phyloP scores from a whole-genome alignment of 2,329 filamentous ascomycete genomes.

The Fusarium sterilihyphosum region DNA sequence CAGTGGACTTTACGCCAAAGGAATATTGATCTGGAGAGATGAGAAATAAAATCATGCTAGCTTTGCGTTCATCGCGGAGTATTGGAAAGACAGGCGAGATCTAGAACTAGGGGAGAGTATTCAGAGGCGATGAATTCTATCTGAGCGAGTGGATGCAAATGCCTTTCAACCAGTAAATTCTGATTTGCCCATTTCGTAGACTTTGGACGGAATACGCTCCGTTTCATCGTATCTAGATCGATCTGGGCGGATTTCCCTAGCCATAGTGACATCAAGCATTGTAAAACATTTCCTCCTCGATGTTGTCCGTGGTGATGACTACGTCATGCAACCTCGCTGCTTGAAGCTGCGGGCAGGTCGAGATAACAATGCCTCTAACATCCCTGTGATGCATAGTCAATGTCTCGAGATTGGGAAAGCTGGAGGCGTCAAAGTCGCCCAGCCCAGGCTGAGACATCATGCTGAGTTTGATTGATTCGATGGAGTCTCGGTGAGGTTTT shows the following conservation, averaged over 20 bases:
- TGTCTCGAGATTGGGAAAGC: neutral
- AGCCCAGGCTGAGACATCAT: neutral
- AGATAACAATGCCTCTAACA: neutral
- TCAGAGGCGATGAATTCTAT: neutral
- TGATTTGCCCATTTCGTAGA: neutral
- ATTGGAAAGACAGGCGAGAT: neutral
- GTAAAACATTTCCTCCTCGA: neutral
- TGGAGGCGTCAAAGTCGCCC: neutral
- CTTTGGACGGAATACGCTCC: neutral
- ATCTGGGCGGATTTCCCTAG: too few relatives aligned
- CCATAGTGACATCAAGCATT: neutral
- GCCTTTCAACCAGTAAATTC: too few relatives aligned
- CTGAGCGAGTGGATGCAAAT: too few relatives aligned
- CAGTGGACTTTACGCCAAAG: conserved; percentile 51
- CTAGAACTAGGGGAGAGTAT: neutral
- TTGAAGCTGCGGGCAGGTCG: neutral
- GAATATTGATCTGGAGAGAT: conserved; percentile 45
- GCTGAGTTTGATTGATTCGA: neutral
- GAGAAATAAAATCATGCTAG: neutral
- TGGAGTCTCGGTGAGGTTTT: neutral
- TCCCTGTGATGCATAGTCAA: neutral
- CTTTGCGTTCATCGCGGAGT: too few relatives aligned
- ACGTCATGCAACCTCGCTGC: neutral
- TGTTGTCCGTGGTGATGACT: neutral
- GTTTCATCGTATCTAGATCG: neutral